Evolutionary conservation across 345 rosid species (phyloP), one percentile per base, ranked within the genome.

Genomic region (Clarkia xantiana): DNA sequence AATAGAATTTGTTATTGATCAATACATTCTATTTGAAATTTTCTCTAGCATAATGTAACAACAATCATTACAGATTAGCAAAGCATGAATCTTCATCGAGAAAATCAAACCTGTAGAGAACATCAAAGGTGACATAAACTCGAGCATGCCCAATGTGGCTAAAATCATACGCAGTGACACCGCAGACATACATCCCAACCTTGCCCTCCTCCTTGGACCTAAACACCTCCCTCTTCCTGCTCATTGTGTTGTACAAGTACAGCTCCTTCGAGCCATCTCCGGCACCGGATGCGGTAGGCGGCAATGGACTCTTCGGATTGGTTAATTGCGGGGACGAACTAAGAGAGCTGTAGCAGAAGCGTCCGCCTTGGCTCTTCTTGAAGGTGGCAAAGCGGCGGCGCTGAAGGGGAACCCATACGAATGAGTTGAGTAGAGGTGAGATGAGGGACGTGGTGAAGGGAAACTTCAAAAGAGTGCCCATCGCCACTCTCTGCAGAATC

Each of bases 111-210:
- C 98, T 91, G 64, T 72, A 73, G 63, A 91, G 80, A 55, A 84
- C 80, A 67, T 86, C 96, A 43, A 91, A 91, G 19, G 85, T 84
- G 57, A 86, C 94, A 55, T 91, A 91, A 39, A 86, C 98, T 40
- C 94, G 86, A 42, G 96, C 94, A 51, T 86, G 96, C 3, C 96
- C 98, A 64, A 83, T 75, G 64, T 91, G 96, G 71, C 96, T 91
- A 42, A 86, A 80, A 65, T 91, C 98, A 22, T 86, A 91, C 9
- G 94, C 85, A 1, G 98, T 86, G 48, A 91, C 86, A n/a, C 98
- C 98, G 29, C 96, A 91, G 44, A 91, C 96, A 49, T 86, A 91
- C 89, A 86, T 86, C 52, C 98, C 98, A 18, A 81, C 87, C 56
- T 73, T 78, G 12, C 87, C 94, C n/a, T 86, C 85, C 12, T 73